Conservation (phyloP, 164 flowering plant species). For the Nymphaea colorata region DNA sequence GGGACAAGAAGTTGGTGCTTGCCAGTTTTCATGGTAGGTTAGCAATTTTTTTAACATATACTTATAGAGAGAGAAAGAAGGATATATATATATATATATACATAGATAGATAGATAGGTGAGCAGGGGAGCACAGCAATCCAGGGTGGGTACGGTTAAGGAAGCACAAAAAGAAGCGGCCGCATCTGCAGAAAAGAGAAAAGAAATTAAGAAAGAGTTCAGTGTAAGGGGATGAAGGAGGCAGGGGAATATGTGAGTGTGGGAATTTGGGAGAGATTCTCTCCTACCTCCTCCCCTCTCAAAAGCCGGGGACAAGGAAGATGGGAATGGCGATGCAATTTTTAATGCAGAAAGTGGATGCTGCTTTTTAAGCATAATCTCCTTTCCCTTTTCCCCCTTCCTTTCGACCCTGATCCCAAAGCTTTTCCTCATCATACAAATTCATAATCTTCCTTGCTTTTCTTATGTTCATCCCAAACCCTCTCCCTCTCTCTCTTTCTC, state of each 20-base stretch:
- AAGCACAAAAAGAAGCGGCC: not conserved
- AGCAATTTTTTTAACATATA: too few species aligned
- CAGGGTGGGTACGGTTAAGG: not conserved
- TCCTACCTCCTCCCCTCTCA: conserved; percentile 31
- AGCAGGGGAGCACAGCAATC: too few species aligned
- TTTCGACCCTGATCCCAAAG: not conserved
- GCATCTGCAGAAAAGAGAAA: not conserved
- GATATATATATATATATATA: too few species aligned
- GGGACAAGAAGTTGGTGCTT: too few species aligned
- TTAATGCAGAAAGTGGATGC: conserved; percentile 36
- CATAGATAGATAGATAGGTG: too few species aligned
- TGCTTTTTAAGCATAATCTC: conserved; percentile 23
- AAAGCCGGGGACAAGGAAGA: conserved; percentile 38
- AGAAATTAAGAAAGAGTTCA: conserved; percentile 6
- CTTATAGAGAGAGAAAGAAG: too few species aligned
- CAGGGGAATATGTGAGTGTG: not conserved
- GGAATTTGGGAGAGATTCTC: conserved; percentile 14
- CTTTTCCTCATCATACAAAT: conserved; percentile 3
- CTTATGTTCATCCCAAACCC: not conserved
- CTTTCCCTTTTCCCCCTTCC: conserved; percentile 8
- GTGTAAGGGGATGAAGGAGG: conserved; percentile 8
- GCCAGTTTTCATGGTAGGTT: too few species aligned
- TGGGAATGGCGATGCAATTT: conserved; percentile 7
- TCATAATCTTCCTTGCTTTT: too few species aligned
- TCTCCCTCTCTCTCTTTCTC: too few species aligned